Conservation (phyloP, 495 filamentous ascomycete species). For the Lophium mytilinum region DNA sequence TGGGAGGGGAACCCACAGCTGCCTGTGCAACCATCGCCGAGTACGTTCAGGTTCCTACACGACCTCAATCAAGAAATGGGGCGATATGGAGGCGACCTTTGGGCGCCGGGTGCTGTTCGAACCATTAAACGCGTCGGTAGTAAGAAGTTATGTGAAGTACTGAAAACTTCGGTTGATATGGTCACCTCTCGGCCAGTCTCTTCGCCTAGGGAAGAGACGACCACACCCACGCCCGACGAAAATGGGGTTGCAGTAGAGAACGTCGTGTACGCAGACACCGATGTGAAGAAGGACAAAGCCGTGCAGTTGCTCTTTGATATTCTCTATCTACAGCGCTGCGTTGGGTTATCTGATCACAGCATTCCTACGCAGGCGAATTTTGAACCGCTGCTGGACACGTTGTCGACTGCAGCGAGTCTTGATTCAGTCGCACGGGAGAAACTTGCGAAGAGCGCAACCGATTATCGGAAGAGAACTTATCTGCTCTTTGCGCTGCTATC, state of each 20-base stretch:
- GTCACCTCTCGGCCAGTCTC: not conserved
- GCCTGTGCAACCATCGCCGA: conserved; percentile 74
- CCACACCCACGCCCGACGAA: not conserved
- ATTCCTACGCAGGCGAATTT: not conserved
- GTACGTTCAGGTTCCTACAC: conserved; percentile 65
- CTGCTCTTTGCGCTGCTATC: conserved; percentile 29
- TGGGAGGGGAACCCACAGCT: conserved; percentile 73
- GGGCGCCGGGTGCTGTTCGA: conserved; percentile 62
- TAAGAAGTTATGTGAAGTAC: conserved; percentile 29
- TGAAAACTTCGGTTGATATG: not conserved
- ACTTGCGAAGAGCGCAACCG: conserved; percentile 27
- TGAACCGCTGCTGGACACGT: conserved; percentile 1
- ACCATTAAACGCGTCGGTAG: conserved; percentile 46
- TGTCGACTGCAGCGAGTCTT: conserved; percentile 6
- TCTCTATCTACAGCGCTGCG: conserved; percentile 47
- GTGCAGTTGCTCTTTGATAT: conserved; percentile 76
- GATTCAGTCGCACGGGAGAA: conserved; percentile 17
- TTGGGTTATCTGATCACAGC: not conserved
- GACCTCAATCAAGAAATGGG: conserved; percentile 60
- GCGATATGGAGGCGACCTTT: conserved; percentile 64
- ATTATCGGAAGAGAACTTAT: conserved; percentile 36
- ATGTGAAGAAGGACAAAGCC: conserved; percentile 28
- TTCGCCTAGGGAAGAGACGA: not conserved
- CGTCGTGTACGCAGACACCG: not conserved
- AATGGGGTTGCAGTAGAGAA: not conserved